These are phyloP conservation scores for Endotrypanum monterogeii DNA, from an alignment of 208 protist genomes.

Conservation along the genomic window DNA sequence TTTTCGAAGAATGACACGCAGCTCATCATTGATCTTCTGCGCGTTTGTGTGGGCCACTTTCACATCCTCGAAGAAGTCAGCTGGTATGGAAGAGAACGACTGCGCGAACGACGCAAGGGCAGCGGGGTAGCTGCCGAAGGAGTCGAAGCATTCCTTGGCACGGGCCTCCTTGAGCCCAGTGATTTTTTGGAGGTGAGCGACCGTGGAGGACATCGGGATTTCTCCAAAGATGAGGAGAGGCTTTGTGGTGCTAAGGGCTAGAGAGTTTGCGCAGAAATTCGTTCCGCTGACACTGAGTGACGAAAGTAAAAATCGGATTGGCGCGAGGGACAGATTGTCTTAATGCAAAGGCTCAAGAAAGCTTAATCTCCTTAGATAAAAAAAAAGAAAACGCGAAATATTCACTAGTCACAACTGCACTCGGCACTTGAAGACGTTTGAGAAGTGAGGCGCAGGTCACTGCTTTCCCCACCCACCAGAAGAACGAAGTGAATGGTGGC, in stretches of 20 bases:
- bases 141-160: slow-evolving; percentile 67
- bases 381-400: too few relatives aligned
- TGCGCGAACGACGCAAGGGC: slow-evolving; percentile 84
- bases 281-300: not conserved
- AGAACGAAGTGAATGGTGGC: too few relatives aligned
- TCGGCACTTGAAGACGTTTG: not conserved
- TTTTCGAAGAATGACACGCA: slow-evolving; percentile 59
- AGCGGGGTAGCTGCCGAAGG: slow-evolving; percentile 56
- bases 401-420: not conserved
- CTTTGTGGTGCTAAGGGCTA: too few relatives aligned
- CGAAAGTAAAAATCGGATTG: not conserved
- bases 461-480: too few relatives aligned
- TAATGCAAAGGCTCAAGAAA: not conserved
- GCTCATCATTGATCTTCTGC: slow-evolving; percentile 65
- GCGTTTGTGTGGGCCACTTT: slow-evolving; percentile 38
- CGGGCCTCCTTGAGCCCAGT: slow-evolving; percentile 61
- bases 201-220: slow-evolving; percentile 18
- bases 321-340: not conserved
- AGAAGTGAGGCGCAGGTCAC: not conserved
- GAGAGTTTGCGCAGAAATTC: not conserved
- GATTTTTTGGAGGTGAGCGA: slow-evolving; percentile 52
- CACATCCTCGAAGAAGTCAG: slow-evolving; percentile 58
- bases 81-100: slow-evolving; percentile 51
- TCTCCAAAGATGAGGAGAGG: not conserved
- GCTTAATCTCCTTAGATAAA: too few relatives aligned